Base-by-base conservation (phyloP, 177 flowering plant genomes). In the Vitis hybrid region DNA sequence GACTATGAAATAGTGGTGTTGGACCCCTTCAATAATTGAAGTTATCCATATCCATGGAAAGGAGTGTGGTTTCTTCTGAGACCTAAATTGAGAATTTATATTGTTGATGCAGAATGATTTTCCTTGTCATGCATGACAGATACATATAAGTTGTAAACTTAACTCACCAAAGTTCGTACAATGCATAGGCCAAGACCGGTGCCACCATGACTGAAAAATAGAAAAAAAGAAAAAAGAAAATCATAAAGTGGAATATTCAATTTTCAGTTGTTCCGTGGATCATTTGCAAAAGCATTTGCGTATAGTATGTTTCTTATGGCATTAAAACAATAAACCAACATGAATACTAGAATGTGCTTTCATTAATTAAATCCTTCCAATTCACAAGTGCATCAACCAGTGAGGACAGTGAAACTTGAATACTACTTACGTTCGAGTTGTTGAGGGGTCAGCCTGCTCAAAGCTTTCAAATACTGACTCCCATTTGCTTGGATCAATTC, bases 121-220 rank as follows among this genome's bases (percentile, higher is more conserved):
- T 64, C 65, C 1, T n/a, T 51, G 5, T 61, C 51, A 69, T 51
- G 59, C 31, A 31, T 60, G 53, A 33, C 3, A 13, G 22, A 49
- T 26, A 10, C 22, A 48, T 60, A 14, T 31, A 50, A n/a, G 12
- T 49, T 26, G 51, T 39, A 11, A 22, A 19, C 52, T 57, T 26
- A 19, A 78, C 98, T 82, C 70, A 92, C 97, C 97, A 94, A 77
- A 74, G 94, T 92, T 66, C 97, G 83, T 0, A 26, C 98, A 62
- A 94, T 94, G 94, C 97, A 92, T 58, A 94, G 81, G 70, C 98
- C 97, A 78, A 92, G 92, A 61, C 98, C 98, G 63, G 98, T 94
- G 33, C 98, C 98, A 55, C 98, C 98, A 79, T 94, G 89, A 92
- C 98, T 94, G 88, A 62, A 82, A 78, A 70, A 60, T 7, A 55